A percentile compares a stretch with the other conserved stretches of the same genome.
Evolutionary conservation across 768 basidiomycete genomes (phyloP).

Genomic region (Crucibulum laeve): DNA sequence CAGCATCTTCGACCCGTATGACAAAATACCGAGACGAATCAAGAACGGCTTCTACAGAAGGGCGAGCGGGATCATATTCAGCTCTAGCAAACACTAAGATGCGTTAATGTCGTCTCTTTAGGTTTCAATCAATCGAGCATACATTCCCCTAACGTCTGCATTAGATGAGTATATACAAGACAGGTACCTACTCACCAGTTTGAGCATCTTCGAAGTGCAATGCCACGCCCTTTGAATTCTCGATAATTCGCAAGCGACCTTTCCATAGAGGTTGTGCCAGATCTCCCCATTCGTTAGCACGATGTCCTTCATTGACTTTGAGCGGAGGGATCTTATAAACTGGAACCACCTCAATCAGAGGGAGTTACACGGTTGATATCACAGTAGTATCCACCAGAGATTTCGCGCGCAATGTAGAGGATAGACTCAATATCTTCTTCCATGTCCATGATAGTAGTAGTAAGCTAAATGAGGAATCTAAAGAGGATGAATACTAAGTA

Average conservation of each 20-base stretch:
- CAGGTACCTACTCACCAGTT: constrained; percentile 48
- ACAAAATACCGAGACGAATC: constrained; percentile 97
- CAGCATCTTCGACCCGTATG: constrained; percentile 82
- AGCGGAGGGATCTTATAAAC: constrained; percentile 91
- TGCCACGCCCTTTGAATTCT: constrained; percentile 62
- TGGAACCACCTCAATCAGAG: constrained; percentile 22
- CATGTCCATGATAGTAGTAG: constrained; percentile 37
- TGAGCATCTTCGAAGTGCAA: constrained; percentile 78
- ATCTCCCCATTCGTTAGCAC: constrained; percentile 92
- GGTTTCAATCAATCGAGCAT: constrained; percentile 19
- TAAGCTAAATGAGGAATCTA: background rate
- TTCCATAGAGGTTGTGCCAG: constrained; percentile 85
- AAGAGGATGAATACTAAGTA: background rate
- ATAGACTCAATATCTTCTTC: constrained; percentile 88
- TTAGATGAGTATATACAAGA: background rate
- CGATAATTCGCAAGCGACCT: constrained; percentile 81
- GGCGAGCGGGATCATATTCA: constrained; percentile 72
- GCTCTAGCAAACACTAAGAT: constrained; percentile 80
- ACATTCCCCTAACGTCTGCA: constrained; percentile 71
- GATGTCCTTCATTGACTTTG: constrained; percentile 83
- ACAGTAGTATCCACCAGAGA: constrained; percentile 58
- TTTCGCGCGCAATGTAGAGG: constrained; percentile 84
- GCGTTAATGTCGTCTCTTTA: constrained; percentile 12
- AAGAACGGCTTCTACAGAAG: constrained; percentile 90
- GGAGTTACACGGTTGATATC: constrained; percentile 3